Base-by-base conservation (phyloP, 371 early-diverging fungal species). In the Syncephalastrum contaminatum region DNA sequence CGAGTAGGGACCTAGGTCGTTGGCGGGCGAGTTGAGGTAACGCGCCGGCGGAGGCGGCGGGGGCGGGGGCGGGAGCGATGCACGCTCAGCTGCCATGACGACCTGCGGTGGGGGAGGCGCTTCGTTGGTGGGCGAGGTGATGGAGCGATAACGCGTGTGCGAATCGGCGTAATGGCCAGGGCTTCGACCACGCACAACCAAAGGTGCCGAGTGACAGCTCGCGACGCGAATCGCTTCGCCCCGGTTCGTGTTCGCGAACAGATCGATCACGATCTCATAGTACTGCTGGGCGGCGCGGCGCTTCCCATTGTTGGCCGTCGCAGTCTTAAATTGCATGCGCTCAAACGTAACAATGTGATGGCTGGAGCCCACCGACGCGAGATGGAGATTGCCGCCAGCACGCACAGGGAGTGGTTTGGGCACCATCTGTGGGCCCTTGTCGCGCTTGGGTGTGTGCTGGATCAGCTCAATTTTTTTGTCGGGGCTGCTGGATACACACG, bases 271-370 rank as follows among this genome's bases (percentile, higher is more conserved):
- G 43, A 92, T 67, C 44, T 83, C 75, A 63, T 89, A 90, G 68
- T 90, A 93, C 69, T 94, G 94, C 59, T 93, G 94, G 0, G 92
- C 87, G 43, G 91, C 89, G 3, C 76, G 73, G 46, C 91, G 82
- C 60, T 88, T 88, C 45, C 90, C 91, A 59, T 91, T 94, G 70
- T 93, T 94, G 40, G 92, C 91, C 0, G 95, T 95, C 19, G 94
- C 92, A 0, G 88, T 85, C 68, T 93, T 93, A 81, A 95, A 95
- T 74, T 95, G 95, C n/a, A 95, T 67, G 12, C 95, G 85, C 63
- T 95, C 94, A 69, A 91, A 95, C 10, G 86, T 84, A 5, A 78
- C 82, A 2, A 86, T 67, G 43, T 66, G 72, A 44, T 75, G 75
- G 18, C 63, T 66, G 15, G 73, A 48, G 6, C 69, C 69, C 10